phyloP scores from a whole-genome alignment of 2,329 filamentous ascomycete species.

The Claviceps sp. region DNA sequence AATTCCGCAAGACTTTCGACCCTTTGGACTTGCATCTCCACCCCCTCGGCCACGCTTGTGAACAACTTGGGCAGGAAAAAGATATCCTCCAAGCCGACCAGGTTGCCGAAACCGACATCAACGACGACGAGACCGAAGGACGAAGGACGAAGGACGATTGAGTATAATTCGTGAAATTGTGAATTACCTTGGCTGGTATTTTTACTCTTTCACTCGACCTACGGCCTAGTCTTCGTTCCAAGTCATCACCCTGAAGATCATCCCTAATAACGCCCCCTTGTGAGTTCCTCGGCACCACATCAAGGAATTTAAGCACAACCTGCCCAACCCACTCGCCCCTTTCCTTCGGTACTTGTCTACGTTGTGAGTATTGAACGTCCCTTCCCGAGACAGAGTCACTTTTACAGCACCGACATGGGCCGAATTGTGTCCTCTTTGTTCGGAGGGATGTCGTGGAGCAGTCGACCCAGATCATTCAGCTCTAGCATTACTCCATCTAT shows the following conservation, averaged over 20 bases:
- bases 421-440: conserved; percentile 4
- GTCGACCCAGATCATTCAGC: conserved; percentile 10
- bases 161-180: conserved; percentile 10
- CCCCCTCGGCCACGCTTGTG: conserved; percentile 13
- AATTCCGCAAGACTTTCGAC: conserved; percentile 15
- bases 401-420: conserved; percentile 8
- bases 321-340: conserved; percentile 16
- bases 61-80: conserved; percentile 14
- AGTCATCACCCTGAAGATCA: conserved; percentile 8
- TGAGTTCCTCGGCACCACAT: conserved; percentile 30
- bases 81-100: conserved; percentile 15
- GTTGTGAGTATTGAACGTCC: conserved; percentile 13
- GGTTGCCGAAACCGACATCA: neutral
- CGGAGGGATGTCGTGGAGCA: neutral
- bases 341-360: conserved; percentile 14
- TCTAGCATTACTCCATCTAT: neutral
- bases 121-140: conserved; percentile 7
- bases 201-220: conserved; percentile 14
- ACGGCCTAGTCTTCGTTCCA: conserved; percentile 3
- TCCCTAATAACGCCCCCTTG: conserved; percentile 10
- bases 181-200: conserved; percentile 28
- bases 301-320: conserved; percentile 26
- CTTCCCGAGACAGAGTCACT: conserved; percentile 21
- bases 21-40: conserved; percentile 4
- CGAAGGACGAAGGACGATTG: conserved; percentile 5